Base-by-base conservation (phyloP, 1,139 yeast species). In the Suhomyces wounanorum region DNA sequence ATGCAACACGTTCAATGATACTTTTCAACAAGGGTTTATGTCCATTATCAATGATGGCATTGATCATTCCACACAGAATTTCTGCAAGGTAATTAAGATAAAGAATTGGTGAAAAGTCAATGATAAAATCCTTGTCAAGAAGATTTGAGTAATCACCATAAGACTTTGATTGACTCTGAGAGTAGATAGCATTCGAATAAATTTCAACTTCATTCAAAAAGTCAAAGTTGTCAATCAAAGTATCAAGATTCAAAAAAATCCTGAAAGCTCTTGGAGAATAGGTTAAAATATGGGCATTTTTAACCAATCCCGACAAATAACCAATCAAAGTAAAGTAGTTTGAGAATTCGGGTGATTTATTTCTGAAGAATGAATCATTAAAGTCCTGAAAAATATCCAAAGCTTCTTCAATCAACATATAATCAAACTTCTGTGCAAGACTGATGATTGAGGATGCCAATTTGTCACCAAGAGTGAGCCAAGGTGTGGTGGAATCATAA, bases 301-400 rank as follows among this genome's bases (percentile, higher is more conserved):
- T 60, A 23, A 66, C 66, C 48, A 81, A 67, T 1, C 82, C 83
- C 37, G 72, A 72, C 47, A 81, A 59, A 36, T 73, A 68, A 0
- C 86, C 86, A 40, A 76, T 63, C 1, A 81, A 57, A 0, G 82
- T 66, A 47, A 78, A 73, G 57, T 76, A 79, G 46, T 73, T 66
- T 17, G 76, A 62, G 17, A 77, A 58, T 40, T 68, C 71, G 30
- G 54, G 55, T n/a, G 58, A 55, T 37, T 59, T 51, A 53, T 55
- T 50, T 43, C 51, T 50, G 59, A 72, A 66, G 47, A 69, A 59
- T 23, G 52, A 53, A 26, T 61, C 64, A 56, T 66, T 60, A 58
- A 69, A 66, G 36, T 63, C 61, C 45, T 65, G 65, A 39, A 75
- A 68, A n/a, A 70, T 59, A 9, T 67, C 66, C 43, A 70, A 54